phyloP scores from a whole-genome alignment of 306 rosid genomes.

The Arachis hypogaea region DNA sequence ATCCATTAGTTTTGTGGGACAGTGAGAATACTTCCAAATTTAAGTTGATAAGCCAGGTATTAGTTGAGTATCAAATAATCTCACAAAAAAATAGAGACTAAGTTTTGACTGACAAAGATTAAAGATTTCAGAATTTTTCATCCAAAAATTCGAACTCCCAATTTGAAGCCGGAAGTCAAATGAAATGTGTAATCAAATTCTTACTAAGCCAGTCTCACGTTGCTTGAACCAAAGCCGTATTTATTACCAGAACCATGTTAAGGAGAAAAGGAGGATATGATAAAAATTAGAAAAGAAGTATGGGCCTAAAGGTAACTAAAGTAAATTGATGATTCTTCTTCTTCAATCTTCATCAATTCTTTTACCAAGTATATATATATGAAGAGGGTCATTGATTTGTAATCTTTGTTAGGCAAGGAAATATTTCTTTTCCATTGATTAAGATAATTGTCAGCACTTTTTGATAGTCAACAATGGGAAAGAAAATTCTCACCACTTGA shows the following conservation, averaged over 20 bases:
- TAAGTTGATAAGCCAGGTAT: background rate
- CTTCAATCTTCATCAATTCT: background rate
- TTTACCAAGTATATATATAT: background rate
- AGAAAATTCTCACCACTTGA: constrained; percentile 37
- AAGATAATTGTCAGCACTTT: background rate
- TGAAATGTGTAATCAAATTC: constrained; percentile 1
- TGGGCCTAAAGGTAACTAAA: constrained; percentile 36
- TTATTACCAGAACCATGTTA: constrained; percentile 11
- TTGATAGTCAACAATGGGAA: constrained; percentile 29
- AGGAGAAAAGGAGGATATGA: background rate
- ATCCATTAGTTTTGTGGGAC: no score
- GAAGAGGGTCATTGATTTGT: constrained; percentile 35
- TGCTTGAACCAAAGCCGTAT: background rate
- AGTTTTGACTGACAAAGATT: no score
- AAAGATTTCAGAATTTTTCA: no score
- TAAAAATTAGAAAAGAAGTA: background rate
- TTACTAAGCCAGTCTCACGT: background rate
- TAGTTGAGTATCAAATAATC: background rate
- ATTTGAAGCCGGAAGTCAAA: constrained; percentile 14
- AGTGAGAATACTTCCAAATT: background rate
- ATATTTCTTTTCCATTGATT: background rate
- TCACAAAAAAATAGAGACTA: background rate
- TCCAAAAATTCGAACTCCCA: background rate
- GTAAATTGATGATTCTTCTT: constrained; percentile 42
- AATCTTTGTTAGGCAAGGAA: constrained; percentile 3